A percentile compares a stretch with the other conserved stretches of the same genome.
Evolutionary conservation across 1,284 basidiomycete species (phyloP).

Genomic region (Cerioporus squamosus): DNA sequence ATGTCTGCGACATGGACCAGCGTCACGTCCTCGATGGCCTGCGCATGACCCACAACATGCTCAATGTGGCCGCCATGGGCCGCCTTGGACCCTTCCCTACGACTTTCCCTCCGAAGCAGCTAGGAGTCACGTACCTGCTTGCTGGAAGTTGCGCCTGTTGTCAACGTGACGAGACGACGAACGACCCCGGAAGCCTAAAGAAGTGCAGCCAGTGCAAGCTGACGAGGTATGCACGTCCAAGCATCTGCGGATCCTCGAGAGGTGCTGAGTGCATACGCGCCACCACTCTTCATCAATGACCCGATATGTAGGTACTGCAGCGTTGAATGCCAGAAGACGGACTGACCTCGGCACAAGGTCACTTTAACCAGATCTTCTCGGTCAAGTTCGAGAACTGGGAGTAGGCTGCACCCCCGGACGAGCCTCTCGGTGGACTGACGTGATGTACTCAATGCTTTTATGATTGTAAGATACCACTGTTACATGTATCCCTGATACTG

Average conservation of each 20-base stretch:
- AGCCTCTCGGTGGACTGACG: no score
- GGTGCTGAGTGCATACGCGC: neutral
- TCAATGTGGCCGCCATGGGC: conserved; percentile 6
- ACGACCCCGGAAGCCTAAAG: neutral
- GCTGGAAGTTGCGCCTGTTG: conserved; percentile 20
- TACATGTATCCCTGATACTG: no score
- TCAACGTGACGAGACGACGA: conserved; percentile 15
- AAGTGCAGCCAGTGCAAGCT: conserved; percentile 19
- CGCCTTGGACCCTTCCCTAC: conserved; percentile 2
- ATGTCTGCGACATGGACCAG: conserved; percentile 15
- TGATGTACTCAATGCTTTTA: no score
- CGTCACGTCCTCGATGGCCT: conserved; percentile 15
- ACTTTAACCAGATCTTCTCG: conserved; percentile 9
- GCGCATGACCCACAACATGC: conserved; percentile 1
- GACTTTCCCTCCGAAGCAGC: conserved; percentile 1
- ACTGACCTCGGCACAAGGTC: conserved; percentile 21
- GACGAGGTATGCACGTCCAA: conserved; percentile 6
- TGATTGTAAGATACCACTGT: no score
- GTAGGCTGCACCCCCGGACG: neutral
- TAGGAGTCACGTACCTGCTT: conserved; percentile 9
- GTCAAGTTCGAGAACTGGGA: conserved; percentile 24
- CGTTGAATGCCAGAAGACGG: conserved; percentile 17
- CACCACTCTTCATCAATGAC: neutral
- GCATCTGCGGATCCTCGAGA: conserved; percentile 7
- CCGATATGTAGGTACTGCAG: neutral